Evolutionary conservation across 495 filamentous ascomycete species (phyloP).

Genomic region (Cladorrhinum samala): DNA sequence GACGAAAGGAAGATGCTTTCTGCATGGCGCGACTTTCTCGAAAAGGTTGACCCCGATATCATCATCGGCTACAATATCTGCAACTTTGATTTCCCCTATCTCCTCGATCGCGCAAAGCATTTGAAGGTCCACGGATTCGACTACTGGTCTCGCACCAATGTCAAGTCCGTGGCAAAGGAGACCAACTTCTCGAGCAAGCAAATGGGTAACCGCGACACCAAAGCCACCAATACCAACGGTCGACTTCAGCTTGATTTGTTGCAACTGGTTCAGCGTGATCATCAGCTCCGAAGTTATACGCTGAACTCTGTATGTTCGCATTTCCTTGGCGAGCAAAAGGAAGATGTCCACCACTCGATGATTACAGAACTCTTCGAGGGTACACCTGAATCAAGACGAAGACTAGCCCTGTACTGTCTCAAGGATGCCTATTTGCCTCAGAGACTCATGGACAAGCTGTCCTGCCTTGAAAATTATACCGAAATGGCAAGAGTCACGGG

Average conservation of each 20-base stretch:
- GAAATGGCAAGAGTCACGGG: slow-evolving; percentile 99
- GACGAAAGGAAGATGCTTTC: slow-evolving; percentile 80
- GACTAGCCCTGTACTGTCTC: slow-evolving; percentile 91
- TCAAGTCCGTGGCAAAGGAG: slow-evolving; percentile 60
- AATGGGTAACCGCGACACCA: slow-evolving; percentile 94
- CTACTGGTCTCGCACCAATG: slow-evolving; percentile 68
- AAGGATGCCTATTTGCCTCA: slow-evolving; percentile 98
- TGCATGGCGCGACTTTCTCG: slow-evolving; percentile 82
- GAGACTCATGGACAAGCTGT: slow-evolving; percentile 92
- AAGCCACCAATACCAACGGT: slow-evolving; percentile 88
- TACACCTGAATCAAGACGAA: slow-evolving; percentile 80
- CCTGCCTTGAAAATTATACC: slow-evolving; percentile 95
- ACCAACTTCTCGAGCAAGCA: slow-evolving; percentile 95
- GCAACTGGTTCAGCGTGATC: slow-evolving; percentile 87
- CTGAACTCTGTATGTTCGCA: slow-evolving; percentile 96
- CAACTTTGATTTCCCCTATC: slow-evolving; percentile 98
- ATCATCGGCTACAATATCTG: slow-evolving; percentile 99
- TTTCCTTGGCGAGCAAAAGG: slow-evolving; percentile 95
- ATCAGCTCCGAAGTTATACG: slow-evolving; percentile 93
- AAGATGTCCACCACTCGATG: slow-evolving; percentile 98
- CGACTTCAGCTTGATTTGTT: slow-evolving; percentile 89
- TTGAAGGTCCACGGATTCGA: slow-evolving; percentile 71
- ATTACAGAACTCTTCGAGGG: slow-evolving; percentile 97
- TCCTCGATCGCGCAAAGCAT: slow-evolving; percentile 82
- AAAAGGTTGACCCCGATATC: slow-evolving; percentile 90